Base-by-base conservation (phyloP, 2,329 filamentous ascomycete genomes). In the Ceratocystiopsis minuta region DNA sequence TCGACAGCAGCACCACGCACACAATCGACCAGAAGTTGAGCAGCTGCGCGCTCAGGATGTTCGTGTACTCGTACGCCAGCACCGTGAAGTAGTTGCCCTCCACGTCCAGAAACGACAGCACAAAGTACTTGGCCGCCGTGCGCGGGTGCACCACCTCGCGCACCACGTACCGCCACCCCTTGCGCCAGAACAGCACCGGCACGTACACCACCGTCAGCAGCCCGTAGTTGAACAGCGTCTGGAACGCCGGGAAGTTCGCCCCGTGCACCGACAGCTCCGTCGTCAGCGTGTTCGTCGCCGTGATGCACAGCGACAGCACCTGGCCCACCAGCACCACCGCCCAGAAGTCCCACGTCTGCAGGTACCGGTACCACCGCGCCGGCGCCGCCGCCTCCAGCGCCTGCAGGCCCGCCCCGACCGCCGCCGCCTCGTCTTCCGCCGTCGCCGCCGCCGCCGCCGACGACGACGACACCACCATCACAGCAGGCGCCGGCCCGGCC, bases 21-120 rank as follows among this genome's bases (percentile, higher is more conserved):
- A 93, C 83, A 51, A 98, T 96, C 52, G 87, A 83, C 88, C 88
- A 96, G 65, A 96, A 96, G 68, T 95, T 95, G 63, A 98, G 85
- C 41, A 98, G 72, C 67, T 96, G 87, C 15, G 86, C 86, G 16
- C 81, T 90, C 39, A 96, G 70, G 52, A 95, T 80, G 54, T 87
- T 95, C 42, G 88, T 94, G 66, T 92, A 77, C 45, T 80, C 72
- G 65, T 96, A 98, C 6, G 88, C 90, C 39, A 95, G 70, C 40
- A 98, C 88, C 53, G 87, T 87, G 57, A 96, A 96, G 67, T 95
- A 98, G 64, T 98, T 98, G 47, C 90, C 90, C 62, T 95, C 74
- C 39, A 96, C 88, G 56, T 98, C 90, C 51, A 90, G 72, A 60
- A 96, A 95, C 41, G 82, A 77, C 46, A 98, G 74, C 59, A 95